These are phyloP conservation scores for Acanthamoeba culbertsoni DNA, from an alignment of 208 protist species.

Conservation along the genomic window DNA sequence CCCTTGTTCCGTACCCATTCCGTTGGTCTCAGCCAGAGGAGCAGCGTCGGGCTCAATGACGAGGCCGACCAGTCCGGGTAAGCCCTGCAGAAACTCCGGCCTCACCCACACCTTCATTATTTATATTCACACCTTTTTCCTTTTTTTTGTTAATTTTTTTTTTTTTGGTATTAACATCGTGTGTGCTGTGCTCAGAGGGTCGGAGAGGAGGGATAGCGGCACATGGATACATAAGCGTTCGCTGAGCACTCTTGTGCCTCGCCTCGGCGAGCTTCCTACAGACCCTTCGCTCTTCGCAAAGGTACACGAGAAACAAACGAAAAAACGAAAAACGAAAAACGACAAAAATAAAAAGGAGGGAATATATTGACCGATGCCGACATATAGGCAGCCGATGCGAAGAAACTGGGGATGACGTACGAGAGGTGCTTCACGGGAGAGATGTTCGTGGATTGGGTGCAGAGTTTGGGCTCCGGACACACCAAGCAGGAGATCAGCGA, in stretches of 20 bases:
- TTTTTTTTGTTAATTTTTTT: not conserved
- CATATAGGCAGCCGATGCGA: not conserved
- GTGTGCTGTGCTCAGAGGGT: no score
- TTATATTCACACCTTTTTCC: not conserved
- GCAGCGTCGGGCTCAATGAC: not conserved
- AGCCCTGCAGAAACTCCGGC: no score
- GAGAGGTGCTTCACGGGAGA: conserved; percentile 32
- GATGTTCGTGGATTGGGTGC: not conserved
- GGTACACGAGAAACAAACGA: no score
- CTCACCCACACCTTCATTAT: not conserved
- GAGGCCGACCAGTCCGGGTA: no score
- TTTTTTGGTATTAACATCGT: not conserved
- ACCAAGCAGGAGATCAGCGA: conserved; percentile 2
- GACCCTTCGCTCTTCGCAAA: no score
- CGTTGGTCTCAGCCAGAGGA: not conserved
- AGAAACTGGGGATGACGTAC: not conserved
- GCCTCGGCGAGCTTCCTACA: no score
- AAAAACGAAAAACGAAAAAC: no score
- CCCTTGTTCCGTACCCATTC: not conserved
- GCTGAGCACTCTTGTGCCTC: no score
- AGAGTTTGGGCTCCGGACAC: not conserved
- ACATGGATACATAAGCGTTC: no score
- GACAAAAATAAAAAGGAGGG: no score
- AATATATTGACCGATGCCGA: no score
- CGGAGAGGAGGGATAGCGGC: no score